These are phyloP conservation scores for Leccinum longicurvipes DNA, from an alignment of 768 basidiomycete species.

Conservation along the genomic window DNA sequence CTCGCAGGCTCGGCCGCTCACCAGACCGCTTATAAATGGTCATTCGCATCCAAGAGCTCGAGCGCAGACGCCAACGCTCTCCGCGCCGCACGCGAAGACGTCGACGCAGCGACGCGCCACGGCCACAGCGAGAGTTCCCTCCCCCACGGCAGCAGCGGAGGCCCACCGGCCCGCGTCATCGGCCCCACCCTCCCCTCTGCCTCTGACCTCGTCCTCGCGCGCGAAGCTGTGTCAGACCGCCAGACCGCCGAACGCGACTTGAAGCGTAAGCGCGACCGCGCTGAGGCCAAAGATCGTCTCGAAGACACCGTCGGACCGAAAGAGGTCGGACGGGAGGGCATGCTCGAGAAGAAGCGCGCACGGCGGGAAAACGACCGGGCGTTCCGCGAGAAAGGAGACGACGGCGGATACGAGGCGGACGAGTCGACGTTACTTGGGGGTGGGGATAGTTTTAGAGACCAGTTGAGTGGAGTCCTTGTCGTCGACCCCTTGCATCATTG, in stretches of 20 bases:
- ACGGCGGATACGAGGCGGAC: conserved; percentile 65
- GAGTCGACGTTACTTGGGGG: conserved; percentile 81
- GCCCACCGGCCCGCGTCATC: conserved; percentile 52
- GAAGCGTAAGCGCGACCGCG: conserved; percentile 65
- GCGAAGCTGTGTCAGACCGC: conserved; percentile 57
- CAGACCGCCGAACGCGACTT: conserved; percentile 48
- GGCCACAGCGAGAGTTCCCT: background rate
- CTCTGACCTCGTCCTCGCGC: conserved; percentile 65
- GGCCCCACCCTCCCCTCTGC: conserved; percentile 70
- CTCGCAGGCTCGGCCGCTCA: conserved; percentile 54
- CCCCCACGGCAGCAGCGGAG: conserved; percentile 4
- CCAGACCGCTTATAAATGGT: conserved; percentile 87
- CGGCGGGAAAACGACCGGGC: conserved; percentile 66
- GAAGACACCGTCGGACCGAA: conserved; percentile 83
- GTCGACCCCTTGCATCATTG: background rate
- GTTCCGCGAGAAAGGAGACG: conserved; percentile 71
- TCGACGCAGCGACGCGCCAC: conserved; percentile 44
- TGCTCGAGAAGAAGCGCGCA: conserved; percentile 82
- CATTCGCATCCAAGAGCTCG: conserved; percentile 67
- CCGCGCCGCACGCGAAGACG: conserved; percentile 56
- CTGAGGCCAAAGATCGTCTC: conserved; percentile 62
- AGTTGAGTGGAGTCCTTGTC: conserved; percentile 39
- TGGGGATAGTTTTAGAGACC: conserved; percentile 75
- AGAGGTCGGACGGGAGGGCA: conserved; percentile 75
- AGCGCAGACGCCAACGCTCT: conserved; percentile 58